Evolutionary conservation across 2,329 filamentous ascomycete genomes (phyloP).

Genomic region (Phoma sp.): DNA sequence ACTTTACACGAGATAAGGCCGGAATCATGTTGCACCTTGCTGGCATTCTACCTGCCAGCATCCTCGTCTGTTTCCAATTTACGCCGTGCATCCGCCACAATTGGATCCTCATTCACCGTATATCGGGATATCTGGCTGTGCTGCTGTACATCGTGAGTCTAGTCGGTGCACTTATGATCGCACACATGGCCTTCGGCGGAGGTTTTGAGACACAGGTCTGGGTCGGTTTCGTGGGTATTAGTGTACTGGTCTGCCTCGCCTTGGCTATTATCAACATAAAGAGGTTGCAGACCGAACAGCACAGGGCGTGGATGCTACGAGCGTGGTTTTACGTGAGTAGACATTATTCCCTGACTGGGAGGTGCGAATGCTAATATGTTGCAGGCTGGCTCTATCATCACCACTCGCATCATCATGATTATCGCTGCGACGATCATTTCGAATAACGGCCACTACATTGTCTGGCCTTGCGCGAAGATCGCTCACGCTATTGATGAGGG

Average conservation of each 20-base stretch:
- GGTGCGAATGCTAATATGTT: background rate
- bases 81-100: constrained; percentile 56
- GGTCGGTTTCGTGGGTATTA: constrained; percentile 55
- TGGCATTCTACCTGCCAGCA: constrained; percentile 48
- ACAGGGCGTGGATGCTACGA: constrained; percentile 43
- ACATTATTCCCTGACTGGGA: background rate
- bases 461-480: constrained; percentile 60
- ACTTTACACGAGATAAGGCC: constrained; percentile 39
- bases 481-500: constrained; percentile 43
- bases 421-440: constrained; percentile 53
- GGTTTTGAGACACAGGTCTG: constrained; percentile 58
- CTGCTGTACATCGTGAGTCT: constrained; percentile 57
- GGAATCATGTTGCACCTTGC: constrained; percentile 56
- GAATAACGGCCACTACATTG: constrained; percentile 44
- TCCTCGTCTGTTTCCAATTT: constrained; percentile 55
- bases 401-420: constrained; percentile 59
- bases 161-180: constrained; percentile 62
- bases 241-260: constrained; percentile 54
- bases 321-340: constrained; percentile 39
- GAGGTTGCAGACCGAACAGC: constrained; percentile 60
- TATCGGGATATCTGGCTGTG: constrained; percentile 66
- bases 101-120: constrained; percentile 62
- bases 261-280: constrained; percentile 66
- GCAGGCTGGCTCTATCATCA: constrained; percentile 61
- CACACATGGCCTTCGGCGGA: constrained; percentile 62